Evolutionary conservation across 345 rosid genomes (phyloP).

Genomic region (Moricandia arvensis): DNA sequence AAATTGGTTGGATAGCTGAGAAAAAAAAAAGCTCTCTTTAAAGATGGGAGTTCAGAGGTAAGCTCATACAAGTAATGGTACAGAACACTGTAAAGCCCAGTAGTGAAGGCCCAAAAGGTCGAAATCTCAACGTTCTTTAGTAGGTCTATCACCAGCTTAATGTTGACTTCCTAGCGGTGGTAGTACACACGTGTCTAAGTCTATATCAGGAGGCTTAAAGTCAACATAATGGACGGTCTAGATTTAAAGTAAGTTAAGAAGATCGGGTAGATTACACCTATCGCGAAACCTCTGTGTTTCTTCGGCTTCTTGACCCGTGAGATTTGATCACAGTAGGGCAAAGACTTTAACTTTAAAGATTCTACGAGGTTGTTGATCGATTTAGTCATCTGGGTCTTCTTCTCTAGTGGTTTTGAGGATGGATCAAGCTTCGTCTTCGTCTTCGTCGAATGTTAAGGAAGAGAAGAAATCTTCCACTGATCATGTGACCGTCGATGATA

Average conservation of each 20-base stretch:
- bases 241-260: neutral
- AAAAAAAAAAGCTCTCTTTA: too few relatives aligned
- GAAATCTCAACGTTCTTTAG: neutral
- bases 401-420: constrained; percentile 9
- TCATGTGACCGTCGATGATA: constrained; percentile 36
- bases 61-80: too few relatives aligned
- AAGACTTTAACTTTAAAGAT: neutral
- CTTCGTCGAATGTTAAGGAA: constrained; percentile 37
- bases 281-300: constrained; percentile 13
- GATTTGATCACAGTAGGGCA: neutral
- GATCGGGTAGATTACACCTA: constrained; percentile 28
- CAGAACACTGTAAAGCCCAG: neutral
- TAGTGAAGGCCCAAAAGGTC: neutral
- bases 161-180: constrained; percentile 1
- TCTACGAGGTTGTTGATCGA: constrained; percentile 4
- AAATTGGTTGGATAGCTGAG: too few relatives aligned
- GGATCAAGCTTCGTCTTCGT: constrained; percentile 40
- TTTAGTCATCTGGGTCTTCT: constrained; percentile 3
- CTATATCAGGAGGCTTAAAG: neutral
- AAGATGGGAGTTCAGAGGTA: too few relatives aligned
- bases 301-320: neutral
- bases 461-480: constrained; percentile 37
- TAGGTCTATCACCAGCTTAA: neutral
- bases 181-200: neutral
- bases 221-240: neutral